Conservation (phyloP, 2,329 filamentous ascomycete species). For the Arthroderma sp. region DNA sequence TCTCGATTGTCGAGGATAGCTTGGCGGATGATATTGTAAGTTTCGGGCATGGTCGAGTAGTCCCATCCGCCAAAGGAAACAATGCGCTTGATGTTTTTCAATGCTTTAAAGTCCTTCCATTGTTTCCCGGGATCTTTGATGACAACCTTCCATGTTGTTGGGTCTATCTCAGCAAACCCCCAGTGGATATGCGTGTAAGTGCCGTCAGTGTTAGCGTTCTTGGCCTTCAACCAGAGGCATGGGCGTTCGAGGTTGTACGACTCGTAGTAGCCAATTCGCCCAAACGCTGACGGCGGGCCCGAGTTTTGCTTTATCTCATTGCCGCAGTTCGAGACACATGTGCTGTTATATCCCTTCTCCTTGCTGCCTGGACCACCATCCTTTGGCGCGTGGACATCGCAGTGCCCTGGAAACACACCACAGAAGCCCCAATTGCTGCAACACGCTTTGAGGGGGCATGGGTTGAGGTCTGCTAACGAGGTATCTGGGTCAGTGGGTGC, state of each 20-base stretch:
- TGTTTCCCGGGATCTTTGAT: slow-evolving; percentile 19
- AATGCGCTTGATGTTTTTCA: not conserved
- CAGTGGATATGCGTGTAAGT: slow-evolving; percentile 20
- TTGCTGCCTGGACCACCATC: slow-evolving; percentile 27
- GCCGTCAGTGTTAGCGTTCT: slow-evolving; percentile 13
- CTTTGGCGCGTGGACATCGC: slow-evolving; percentile 14
- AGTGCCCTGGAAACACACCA: slow-evolving; percentile 34
- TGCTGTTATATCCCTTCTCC: slow-evolving; percentile 21
- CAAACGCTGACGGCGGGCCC: slow-evolving; percentile 13
- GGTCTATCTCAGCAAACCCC: slow-evolving; percentile 20
- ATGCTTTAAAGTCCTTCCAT: not conserved
- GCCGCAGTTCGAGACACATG: slow-evolving; percentile 5
- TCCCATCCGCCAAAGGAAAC: slow-evolving; percentile 31
- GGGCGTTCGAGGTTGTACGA: slow-evolving; percentile 17
- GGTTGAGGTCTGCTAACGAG: slow-evolving; percentile 35
- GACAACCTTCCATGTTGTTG: slow-evolving; percentile 17
- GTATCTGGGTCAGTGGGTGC: slow-evolving; percentile 17
- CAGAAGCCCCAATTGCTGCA: slow-evolving; percentile 34
- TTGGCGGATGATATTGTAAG: slow-evolving; percentile 27
- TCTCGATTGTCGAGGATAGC: slow-evolving; percentile 26
- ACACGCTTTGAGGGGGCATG: slow-evolving; percentile 33
- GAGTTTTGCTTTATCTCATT: slow-evolving; percentile 2
- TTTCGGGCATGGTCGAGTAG: slow-evolving; percentile 25
- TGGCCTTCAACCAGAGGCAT: slow-evolving; percentile 19
- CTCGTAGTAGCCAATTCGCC: slow-evolving; percentile 21